Base-by-base conservation (phyloP, 352 stramenopile genomes). In the Phytophthora agathidicida region DNA sequence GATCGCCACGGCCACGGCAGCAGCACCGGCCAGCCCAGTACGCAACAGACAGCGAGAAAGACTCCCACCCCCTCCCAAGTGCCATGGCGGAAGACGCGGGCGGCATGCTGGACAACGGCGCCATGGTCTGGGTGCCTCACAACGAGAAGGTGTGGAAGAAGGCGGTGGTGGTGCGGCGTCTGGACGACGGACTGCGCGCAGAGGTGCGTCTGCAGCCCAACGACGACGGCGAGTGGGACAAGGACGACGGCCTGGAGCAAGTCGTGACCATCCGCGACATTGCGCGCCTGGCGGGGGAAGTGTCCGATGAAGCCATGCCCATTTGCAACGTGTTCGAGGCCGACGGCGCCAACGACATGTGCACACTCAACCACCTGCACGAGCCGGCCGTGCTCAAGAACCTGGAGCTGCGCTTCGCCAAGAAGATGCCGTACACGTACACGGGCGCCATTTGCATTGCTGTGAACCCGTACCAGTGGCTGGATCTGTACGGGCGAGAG, bases 401-500 rank as follows among this genome's bases (percentile, higher is more conserved):
- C 68, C 49, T 94, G 8, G 68, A 90, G 44, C 63, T 90, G 9
- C 84, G 84, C 17, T 91, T 90, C 55, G 66, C 59, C 16, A 75
- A 85, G 59, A 70, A 82, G 36, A 79, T 90, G 67, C 81, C 84
- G 1, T 91, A 93, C 69, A 93, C 80, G 33, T 93, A 93, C 71
- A 91, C 84, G 5, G 82, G 82, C 14, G 77, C 88, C 19, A 92
- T 94, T 46, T 89, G 78, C 54, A 90, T 91, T 37, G 83, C 78
- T 26, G 84, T 94, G 41, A 91, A 93, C 63, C 82, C 80, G 33
- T 92, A 89, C 69, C 79, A 91, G 56, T 93, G 80, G 80, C 78
- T 93, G 27, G 80, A 89, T 55, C 68, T 93, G 28, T 93, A 91
- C 37, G 71, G 72, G 19, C 72, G 83, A 32, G 49, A 88, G 27